Evolutionary conservation across 768 basidiomycete species (phyloP).

Genomic region (Lactarius akahatsu): DNA sequence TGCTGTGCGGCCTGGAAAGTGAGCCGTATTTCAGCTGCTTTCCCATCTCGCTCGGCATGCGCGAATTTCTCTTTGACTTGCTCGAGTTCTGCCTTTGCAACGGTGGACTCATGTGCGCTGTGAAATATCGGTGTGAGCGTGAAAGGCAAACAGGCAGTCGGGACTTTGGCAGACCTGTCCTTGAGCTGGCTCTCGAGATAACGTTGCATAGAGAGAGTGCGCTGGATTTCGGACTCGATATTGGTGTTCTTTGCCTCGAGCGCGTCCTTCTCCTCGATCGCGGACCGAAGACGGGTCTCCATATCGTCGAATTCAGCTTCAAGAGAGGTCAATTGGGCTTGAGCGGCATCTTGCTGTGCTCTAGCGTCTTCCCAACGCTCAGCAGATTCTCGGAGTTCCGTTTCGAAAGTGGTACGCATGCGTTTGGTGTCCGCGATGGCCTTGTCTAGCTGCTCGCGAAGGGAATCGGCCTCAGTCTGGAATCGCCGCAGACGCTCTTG

Average conservation of each 20-base stretch:
- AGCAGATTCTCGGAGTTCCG: slow-evolving; percentile 28
- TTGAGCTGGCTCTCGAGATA: slow-evolving; percentile 62
- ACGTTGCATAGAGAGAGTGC: slow-evolving; percentile 56
- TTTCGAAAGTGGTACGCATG: slow-evolving; percentile 19
- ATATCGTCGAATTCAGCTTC: slow-evolving; percentile 45
- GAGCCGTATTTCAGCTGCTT: slow-evolving; percentile 64
- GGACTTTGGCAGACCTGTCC: slow-evolving; percentile 49
- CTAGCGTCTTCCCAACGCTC: slow-evolving; percentile 19
- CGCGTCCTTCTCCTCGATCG: slow-evolving; percentile 51
- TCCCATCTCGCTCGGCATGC: slow-evolving; percentile 45
- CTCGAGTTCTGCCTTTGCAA: slow-evolving; percentile 35
- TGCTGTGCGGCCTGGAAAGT: slow-evolving; percentile 65
- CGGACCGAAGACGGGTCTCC: slow-evolving; percentile 37
- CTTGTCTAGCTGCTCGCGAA: slow-evolving; percentile 22
- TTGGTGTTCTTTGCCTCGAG: slow-evolving; percentile 57
- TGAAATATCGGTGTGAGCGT: slow-evolving; percentile 6
- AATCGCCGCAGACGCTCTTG: slow-evolving; percentile 26
- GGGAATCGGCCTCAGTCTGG: slow-evolving; percentile 14
- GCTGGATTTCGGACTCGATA: slow-evolving; percentile 65
- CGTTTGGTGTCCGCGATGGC: slow-evolving; percentile 14
- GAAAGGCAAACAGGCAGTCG: not conserved
- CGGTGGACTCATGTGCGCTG: slow-evolving; percentile 50
- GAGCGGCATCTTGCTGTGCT: slow-evolving; percentile 5
- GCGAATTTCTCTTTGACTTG: slow-evolving; percentile 38
- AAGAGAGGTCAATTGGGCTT: slow-evolving; percentile 37